Percentiles rank a stretch among this genome's conserved stretches.
These are phyloP conservation scores for Paramecium octaurelia DNA, from an alignment of 73 alveolate species.

Conservation along the genomic window DNA sequence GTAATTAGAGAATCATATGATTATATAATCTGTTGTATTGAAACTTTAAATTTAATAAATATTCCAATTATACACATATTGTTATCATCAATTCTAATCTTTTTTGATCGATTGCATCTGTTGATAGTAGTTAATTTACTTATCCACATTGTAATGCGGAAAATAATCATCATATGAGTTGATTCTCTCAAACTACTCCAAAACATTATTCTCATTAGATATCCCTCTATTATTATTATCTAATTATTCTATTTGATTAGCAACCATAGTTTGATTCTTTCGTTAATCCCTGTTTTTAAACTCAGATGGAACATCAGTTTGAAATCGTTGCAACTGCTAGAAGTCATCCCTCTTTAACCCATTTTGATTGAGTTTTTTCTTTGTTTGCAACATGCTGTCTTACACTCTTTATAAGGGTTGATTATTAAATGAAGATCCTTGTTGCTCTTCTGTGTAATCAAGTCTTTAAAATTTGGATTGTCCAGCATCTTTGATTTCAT, in stretches of 20 bases:
- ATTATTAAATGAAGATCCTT: background rate
- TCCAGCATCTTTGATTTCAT: background rate
- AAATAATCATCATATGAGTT: background rate
- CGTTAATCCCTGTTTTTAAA: background rate
- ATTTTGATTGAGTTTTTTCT: background rate
- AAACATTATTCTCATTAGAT: background rate
- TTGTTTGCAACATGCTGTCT: background rate
- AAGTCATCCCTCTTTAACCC: background rate
- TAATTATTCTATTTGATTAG: background rate
- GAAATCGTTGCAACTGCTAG: background rate
- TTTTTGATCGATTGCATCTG: background rate
- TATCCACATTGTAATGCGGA: slow-evolving; percentile 21
- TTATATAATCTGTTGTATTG: background rate
- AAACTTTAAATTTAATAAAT: background rate
- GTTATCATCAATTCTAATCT: background rate
- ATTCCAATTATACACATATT: background rate
- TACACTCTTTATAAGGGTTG: background rate
- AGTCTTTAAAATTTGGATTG: background rate
- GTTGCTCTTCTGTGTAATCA: background rate
- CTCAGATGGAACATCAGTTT: background rate
- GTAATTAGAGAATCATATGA: slow-evolving; percentile 42
- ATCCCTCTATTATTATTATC: background rate
- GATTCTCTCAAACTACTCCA: background rate
- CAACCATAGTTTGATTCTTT: background rate
- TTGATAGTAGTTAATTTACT: background rate